These are phyloP conservation scores for Leishmania amazonensis DNA, from an alignment of 208 protist species.

Conservation along the genomic window DNA sequence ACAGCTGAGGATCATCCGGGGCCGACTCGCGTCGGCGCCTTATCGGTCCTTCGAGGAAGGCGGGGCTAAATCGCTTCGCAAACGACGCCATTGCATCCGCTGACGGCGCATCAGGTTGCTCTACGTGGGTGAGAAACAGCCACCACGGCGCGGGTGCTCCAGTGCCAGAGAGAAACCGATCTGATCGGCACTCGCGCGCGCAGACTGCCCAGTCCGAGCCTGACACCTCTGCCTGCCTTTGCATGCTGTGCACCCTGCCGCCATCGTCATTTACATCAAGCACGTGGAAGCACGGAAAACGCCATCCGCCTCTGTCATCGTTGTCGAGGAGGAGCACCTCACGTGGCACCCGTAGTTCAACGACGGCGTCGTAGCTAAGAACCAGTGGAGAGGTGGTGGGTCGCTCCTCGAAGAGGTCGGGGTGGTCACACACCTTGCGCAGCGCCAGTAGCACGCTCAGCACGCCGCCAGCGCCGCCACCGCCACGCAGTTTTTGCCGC, in stretches of 20 bases:
- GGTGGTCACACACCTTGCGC: slow-evolving; percentile 98
- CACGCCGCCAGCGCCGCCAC: slow-evolving; percentile 78
- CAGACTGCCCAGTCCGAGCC: not conserved
- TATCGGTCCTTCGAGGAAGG: not conserved
- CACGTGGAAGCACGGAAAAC: slow-evolving; percentile 36
- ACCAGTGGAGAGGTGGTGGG: slow-evolving; percentile 76
- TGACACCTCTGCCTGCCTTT: not conserved
- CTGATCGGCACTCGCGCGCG: not conserved
- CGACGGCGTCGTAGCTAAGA: slow-evolving; percentile 42
- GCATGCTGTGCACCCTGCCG: not conserved
- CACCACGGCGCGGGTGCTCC: slow-evolving; percentile 3
- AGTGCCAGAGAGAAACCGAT: not conserved
- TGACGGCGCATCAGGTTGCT: not conserved
- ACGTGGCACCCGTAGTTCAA: slow-evolving; percentile 49
- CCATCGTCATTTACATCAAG: slow-evolving; percentile 32
- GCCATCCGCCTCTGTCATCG: slow-evolving; percentile 22
- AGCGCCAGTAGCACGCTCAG: slow-evolving; percentile 96
- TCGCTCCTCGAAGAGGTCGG: slow-evolving; percentile 95
- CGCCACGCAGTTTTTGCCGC: slow-evolving; percentile 38
- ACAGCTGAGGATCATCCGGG: not conserved
- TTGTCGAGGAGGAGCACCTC: slow-evolving; percentile 49
- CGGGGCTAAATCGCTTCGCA: slow-evolving; percentile 12
- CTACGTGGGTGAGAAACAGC: slow-evolving; percentile 1
- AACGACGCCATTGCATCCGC: slow-evolving; percentile 3
- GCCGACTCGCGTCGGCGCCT: not conserved